phyloP scores from a whole-genome alignment of 2,329 filamentous ascomycete genomes.

The Orbilia oligospora region DNA sequence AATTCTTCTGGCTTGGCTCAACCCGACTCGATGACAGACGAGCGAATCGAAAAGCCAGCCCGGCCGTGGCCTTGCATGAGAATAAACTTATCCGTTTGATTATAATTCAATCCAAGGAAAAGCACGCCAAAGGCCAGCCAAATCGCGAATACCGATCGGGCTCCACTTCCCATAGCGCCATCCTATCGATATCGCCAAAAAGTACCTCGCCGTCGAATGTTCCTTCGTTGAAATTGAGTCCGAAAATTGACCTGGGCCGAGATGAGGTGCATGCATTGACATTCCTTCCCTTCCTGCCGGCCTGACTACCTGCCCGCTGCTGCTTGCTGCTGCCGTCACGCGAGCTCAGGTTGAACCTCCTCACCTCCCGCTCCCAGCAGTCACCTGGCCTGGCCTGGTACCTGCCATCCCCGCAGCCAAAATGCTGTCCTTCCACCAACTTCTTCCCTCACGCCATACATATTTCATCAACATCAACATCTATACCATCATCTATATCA shows the following conservation, averaged over 20 bases:
- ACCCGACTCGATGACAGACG: too few species aligned
- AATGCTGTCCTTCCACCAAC: constrained; percentile 27
- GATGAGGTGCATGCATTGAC: constrained; percentile 3
- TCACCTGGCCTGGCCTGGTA: constrained; percentile 5
- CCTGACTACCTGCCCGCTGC: too few species aligned
- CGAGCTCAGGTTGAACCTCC: constrained; percentile 41
- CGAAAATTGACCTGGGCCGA: constrained; percentile 15
- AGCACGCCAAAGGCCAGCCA: constrained; percentile 46
- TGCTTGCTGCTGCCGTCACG: constrained; percentile 21
- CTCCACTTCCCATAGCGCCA: constrained; percentile 12
- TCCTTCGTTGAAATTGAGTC: background rate
- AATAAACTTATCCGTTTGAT: constrained; percentile 15
- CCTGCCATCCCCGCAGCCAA: constrained; percentile 24
- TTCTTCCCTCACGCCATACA: constrained; percentile 26
- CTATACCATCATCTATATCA: background rate
- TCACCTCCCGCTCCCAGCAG: constrained; percentile 30
- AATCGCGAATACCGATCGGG: constrained; percentile 37
- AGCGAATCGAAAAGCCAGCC: constrained; percentile 8
- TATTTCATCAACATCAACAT: background rate
- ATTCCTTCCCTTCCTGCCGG: too few species aligned
- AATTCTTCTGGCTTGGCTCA: too few species aligned
- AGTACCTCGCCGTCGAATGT: background rate
- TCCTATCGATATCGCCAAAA: background rate
- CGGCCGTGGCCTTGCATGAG: constrained; percentile 13
- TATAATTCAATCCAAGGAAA: background rate